phyloP scores from a whole-genome alignment of 2,329 filamentous ascomycete species.

The Aspergillus luchuensis region DNA sequence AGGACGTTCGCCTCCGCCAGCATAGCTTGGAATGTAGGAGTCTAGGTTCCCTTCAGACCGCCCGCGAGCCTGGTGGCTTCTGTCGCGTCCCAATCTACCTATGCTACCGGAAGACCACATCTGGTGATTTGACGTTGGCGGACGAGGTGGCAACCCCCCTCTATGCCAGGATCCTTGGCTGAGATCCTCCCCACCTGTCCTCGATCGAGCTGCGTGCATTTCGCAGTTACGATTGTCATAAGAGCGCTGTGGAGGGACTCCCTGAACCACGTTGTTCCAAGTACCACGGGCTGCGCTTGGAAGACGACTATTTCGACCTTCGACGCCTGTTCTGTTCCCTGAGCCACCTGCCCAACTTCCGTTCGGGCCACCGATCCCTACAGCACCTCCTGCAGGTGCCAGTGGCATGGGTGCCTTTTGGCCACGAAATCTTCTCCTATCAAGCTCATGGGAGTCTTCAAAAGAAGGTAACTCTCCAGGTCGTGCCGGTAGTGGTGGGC shows the following conservation, averaged over 20 bases:
- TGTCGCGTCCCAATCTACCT: slow-evolving; percentile 36
- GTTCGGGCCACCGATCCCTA: slow-evolving; percentile 67
- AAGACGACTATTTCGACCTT: slow-evolving; percentile 39
- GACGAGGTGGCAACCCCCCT: slow-evolving; percentile 40
- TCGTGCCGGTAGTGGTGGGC: slow-evolving; percentile 72
- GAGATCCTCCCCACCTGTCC: slow-evolving; percentile 25
- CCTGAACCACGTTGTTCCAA: slow-evolving; percentile 27
- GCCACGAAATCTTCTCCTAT: slow-evolving; percentile 85
- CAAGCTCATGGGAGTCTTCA: slow-evolving; percentile 95
- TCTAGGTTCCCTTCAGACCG: slow-evolving; percentile 34
- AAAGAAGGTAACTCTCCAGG: slow-evolving; percentile 88
- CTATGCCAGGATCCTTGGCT: slow-evolving; percentile 30
- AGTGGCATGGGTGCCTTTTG: slow-evolving; percentile 83
- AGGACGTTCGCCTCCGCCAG: slow-evolving; percentile 26
- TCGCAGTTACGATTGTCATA: slow-evolving; percentile 29
- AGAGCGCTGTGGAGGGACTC: slow-evolving; percentile 27
- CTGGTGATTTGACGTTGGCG: slow-evolving; percentile 35
- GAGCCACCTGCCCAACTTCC: slow-evolving; percentile 53
- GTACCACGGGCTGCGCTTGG: slow-evolving; percentile 37
- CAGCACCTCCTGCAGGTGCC: slow-evolving; percentile 86
- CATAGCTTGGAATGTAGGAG: slow-evolving; percentile 43
- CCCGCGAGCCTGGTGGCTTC: slow-evolving; percentile 25
- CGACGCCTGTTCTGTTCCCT: slow-evolving; percentile 31
- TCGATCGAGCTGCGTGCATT: slow-evolving; percentile 19
- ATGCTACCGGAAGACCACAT: slow-evolving; percentile 30